These are phyloP conservation scores for Penicillium ochrochloron DNA, from an alignment of 495 filamentous ascomycete species.

Conservation along the genomic window DNA sequence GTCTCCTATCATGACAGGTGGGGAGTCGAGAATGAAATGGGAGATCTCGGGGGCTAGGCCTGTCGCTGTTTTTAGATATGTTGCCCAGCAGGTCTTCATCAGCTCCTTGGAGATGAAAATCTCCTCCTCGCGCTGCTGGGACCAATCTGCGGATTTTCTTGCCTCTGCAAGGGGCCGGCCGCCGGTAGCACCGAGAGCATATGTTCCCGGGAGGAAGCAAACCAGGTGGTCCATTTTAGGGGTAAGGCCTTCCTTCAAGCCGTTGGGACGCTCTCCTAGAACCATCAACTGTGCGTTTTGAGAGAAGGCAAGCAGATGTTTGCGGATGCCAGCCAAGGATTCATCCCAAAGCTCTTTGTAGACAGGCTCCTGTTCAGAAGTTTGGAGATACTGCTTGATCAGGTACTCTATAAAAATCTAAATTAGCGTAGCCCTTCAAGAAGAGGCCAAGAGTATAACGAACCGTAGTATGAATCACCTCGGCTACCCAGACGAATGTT, in stretches of 20 bases:
- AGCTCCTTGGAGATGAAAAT: slow-evolving; percentile 85
- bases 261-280: slow-evolving; percentile 81
- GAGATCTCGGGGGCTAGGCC: slow-evolving; percentile 92
- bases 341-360: slow-evolving; percentile 95
- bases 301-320: slow-evolving; percentile 89
- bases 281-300: slow-evolving; percentile 79
- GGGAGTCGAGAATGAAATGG: slow-evolving; percentile 76
- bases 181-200: slow-evolving; percentile 85
- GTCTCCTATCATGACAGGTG: slow-evolving; percentile 45
- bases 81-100: slow-evolving; percentile 97
- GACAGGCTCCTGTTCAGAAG: slow-evolving; percentile 79
- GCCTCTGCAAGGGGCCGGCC: slow-evolving; percentile 76
- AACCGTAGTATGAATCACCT: slow-evolving; percentile 94
- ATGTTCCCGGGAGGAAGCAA: slow-evolving; percentile 96
- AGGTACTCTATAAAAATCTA: slow-evolving; percentile 69
- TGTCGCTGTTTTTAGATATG: slow-evolving; percentile 85
- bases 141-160: slow-evolving; percentile 71
- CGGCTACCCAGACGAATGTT: slow-evolving; percentile 92
- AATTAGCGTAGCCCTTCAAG: slow-evolving; percentile 1
- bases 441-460: slow-evolving; percentile 8
- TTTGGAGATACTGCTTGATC: slow-evolving; percentile 96
- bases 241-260: slow-evolving; percentile 63
- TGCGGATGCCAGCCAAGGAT: slow-evolving; percentile 80
- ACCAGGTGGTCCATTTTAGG: slow-evolving; percentile 99
- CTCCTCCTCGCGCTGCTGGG: slow-evolving; percentile 78